Base-by-base conservation (phyloP, 2,329 filamentous ascomycete genomes). In the Plenodomus lindquistii region DNA sequence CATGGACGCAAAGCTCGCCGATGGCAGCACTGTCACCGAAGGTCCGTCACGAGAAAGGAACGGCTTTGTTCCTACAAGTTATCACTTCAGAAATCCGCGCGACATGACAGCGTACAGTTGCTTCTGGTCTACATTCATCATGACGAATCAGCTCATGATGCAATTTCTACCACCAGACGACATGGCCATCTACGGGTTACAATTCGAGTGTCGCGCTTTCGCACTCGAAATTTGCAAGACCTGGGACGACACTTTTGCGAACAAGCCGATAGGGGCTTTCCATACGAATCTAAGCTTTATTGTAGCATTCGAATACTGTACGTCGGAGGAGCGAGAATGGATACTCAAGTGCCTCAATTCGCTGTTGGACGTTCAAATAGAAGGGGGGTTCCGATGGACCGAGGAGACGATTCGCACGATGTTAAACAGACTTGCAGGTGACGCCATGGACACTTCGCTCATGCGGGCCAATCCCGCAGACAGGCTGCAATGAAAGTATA, bases 221-320 rank as follows among this genome's bases (percentile, higher is more conserved):
- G 63, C 65, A 10, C 41, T 61, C 2, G 59, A 71, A 16, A 69
- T 71, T 3, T 70, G 66, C 52, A 69, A 68, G 48, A 69, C 63
- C 10, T 70, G 66, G 67, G 66, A 70, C 46, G 61, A 66, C 47
- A 65, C 67, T 2, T 70, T 65, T 66, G 55, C 57, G 21, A 65
- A 55, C 13, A 64, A 60, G 17, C 66, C 66, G 3, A 67, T 70
- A 27, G 67, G 66, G 16, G 63, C 67, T 3, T 65, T 67, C 9
- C 66, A 70, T 17, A 65, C 63, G 0, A 60, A 61, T 3, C 44
- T 70, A 18, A 67, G 66, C 45, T 68, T 69, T 34, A 63, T 71
- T 4, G 59, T 70, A 35, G 66, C 66, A 1, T 68, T 65, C 37
- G 65, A 70, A 22, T 70, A 59, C 16, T 67, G 64, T 38, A 48